A percentile compares a stretch with the other conserved stretches of the same genome.
Evolutionary conservation across 208 protist genomes (phyloP).

Genomic region (Trichomonas vaginalis): DNA sequence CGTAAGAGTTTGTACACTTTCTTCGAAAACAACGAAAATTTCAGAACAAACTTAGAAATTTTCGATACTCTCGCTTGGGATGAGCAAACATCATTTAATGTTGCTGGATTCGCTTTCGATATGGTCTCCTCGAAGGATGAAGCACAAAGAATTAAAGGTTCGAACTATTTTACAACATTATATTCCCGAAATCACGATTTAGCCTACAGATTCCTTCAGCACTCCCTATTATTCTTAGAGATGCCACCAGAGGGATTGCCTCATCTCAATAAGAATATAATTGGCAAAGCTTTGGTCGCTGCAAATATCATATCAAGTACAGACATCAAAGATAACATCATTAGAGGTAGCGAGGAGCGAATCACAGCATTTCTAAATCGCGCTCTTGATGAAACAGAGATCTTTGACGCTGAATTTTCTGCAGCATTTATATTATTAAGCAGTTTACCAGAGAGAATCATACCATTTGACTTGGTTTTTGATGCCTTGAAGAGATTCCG

Average conservation of each 20-base stretch:
- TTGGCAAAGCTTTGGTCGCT: background rate
- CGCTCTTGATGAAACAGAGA: background rate
- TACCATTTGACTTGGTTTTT: background rate
- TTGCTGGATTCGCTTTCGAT: background rate
- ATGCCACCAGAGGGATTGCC: background rate
- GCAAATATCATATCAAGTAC: background rate
- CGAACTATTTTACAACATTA: background rate
- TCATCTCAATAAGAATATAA: background rate
- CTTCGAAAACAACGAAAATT: background rate
- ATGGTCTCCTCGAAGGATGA: background rate
- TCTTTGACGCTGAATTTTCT: background rate
- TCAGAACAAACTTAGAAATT: background rate
- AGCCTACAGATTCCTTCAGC: background rate
- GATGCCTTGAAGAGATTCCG: background rate
- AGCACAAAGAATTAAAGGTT: background rate
- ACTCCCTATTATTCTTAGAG: background rate
- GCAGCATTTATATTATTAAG: background rate
- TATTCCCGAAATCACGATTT: background rate
- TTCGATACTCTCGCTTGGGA: background rate
- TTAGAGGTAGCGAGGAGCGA: background rate
- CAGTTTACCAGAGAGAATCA: background rate
- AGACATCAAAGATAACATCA: background rate
- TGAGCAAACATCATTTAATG: background rate
- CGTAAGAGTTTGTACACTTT: background rate
- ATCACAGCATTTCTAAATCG: background rate